phyloP scores from a whole-genome alignment of 2,329 filamentous ascomycete genomes.

The Aureobasidium sp. region DNA sequence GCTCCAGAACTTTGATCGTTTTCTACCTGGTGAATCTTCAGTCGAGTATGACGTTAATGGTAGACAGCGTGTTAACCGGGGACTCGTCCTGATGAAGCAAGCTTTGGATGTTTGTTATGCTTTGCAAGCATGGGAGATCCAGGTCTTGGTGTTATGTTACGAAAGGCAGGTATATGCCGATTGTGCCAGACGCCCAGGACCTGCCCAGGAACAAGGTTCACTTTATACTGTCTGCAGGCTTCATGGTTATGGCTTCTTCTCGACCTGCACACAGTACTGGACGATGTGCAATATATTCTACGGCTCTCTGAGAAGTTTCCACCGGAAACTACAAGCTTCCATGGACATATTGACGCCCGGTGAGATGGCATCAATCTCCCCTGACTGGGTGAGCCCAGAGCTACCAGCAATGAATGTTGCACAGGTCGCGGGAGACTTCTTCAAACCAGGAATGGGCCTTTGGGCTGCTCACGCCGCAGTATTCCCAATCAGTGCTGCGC shows the following conservation, averaged over 20 bases:
- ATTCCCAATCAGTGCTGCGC: neutral
- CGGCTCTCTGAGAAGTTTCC: neutral
- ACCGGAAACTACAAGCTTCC: neutral
- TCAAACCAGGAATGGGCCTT: neutral
- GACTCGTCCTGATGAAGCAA: neutral
- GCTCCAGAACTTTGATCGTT: neutral
- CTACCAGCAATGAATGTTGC: neutral
- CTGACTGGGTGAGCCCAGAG: neutral
- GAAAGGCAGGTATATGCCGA: neutral
- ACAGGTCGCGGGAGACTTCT: neutral
- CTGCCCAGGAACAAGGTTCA: neutral
- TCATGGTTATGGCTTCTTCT: neutral
- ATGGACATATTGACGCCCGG: neutral
- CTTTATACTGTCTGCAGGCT: neutral
- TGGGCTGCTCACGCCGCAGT: conserved; percentile 1
- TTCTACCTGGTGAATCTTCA: neutral
- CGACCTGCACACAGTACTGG: neutral
- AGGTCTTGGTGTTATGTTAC: neutral
- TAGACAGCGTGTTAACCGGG: neutral
- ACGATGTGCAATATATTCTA: conserved; percentile 1
- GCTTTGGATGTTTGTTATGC: neutral
- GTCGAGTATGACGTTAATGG: neutral
- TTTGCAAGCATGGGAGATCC: neutral
- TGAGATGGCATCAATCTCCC: neutral
- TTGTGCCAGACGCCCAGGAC: neutral